Percentiles rank a stretch among this genome's conserved stretches.
Evolutionary conservation across 2,329 filamentous ascomycete genomes (phyloP).

Genomic region (Aspergillus japonicus): DNA sequence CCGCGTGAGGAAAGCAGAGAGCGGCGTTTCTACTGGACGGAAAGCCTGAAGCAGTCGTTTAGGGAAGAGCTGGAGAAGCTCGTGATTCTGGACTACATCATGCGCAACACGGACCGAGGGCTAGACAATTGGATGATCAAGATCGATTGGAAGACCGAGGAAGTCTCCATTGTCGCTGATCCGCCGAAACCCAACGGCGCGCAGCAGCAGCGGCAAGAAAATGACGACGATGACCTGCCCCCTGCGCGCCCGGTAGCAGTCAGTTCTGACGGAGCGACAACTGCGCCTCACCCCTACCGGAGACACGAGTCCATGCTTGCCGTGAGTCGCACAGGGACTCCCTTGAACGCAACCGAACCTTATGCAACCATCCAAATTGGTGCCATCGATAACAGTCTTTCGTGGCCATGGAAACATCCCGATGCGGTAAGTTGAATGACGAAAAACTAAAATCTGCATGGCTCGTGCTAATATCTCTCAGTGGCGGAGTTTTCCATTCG

Average conservation of each 20-base stretch:
- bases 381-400: conserved; percentile 95
- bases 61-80: conserved; percentile 94
- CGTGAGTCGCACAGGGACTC: conserved; percentile 57
- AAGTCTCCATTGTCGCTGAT: conserved; percentile 83
- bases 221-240: conserved; percentile 49
- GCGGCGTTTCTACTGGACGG: conserved; percentile 76
- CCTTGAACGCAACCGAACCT: conserved; percentile 44
- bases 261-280: conserved; percentile 42
- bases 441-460: neutral
- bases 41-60: conserved; percentile 83
- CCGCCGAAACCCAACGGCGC: conserved; percentile 65
- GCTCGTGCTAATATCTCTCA: conserved; percentile 31
- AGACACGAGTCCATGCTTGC: conserved; percentile 83
- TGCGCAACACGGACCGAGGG: conserved; percentile 96
- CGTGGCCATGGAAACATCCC: conserved; percentile 98
- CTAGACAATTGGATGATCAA: conserved; percentile 99
- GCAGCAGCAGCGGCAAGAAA: conserved; percentile 42
- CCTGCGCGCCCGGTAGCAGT: conserved; percentile 61
- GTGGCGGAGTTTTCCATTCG: conserved; percentile 90
- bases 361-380: conserved; percentile 71
- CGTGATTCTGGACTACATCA: conserved; percentile 97
- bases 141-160: conserved; percentile 79
- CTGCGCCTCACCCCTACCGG: conserved; percentile 65
- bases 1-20: conserved; percentile 48
- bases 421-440: conserved; percentile 64